phyloP scores from a whole-genome alignment of 2,329 filamentous ascomycete species.

The Hypoxylon sp. region DNA sequence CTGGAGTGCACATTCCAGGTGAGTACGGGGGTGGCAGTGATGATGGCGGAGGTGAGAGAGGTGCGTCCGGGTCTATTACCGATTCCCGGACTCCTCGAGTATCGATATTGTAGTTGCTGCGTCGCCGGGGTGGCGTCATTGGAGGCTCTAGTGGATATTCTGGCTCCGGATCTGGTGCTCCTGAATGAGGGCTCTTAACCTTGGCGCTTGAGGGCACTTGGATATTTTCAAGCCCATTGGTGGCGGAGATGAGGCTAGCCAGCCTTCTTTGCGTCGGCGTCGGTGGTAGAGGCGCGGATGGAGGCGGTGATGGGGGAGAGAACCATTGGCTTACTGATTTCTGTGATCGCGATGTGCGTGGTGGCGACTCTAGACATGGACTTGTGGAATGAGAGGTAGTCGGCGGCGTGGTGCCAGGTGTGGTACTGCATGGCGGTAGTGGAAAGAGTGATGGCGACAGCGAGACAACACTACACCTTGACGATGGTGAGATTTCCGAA shows the following conservation, averaged over 20 bases:
- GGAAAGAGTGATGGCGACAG: conserved; percentile 44
- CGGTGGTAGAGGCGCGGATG: conserved; percentile 36
- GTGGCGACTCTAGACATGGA: conserved; percentile 25
- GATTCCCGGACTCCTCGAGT: conserved; percentile 34
- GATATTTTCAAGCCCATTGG: conserved; percentile 26
- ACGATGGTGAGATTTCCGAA: conserved; percentile 31
- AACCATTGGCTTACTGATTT: conserved; percentile 37
- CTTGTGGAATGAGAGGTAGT: conserved; percentile 24
- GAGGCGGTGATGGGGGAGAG: conserved; percentile 41
- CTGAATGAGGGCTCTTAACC: conserved; percentile 22
- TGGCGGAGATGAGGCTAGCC: conserved; percentile 33
- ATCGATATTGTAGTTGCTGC: conserved; percentile 27
- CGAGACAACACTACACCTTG: conserved; percentile 38
- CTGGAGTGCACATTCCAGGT: conserved; percentile 25
- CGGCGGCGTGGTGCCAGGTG: conserved; percentile 24
- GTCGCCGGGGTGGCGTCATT: conserved; percentile 22
- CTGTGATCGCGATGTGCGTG: conserved; percentile 33
- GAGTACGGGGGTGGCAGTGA: conserved; percentile 40
- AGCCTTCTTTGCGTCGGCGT: conserved; percentile 32
- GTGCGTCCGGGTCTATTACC: conserved; percentile 37
- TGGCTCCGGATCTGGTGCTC: conserved; percentile 6
- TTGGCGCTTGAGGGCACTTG: conserved; percentile 26
- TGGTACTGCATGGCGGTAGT: conserved; percentile 25
- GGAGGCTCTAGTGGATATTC: conserved; percentile 5
- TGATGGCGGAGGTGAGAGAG: conserved; percentile 31